Base-by-base conservation (phyloP, 805 yeast genomes). In the Candida anglica region DNA sequence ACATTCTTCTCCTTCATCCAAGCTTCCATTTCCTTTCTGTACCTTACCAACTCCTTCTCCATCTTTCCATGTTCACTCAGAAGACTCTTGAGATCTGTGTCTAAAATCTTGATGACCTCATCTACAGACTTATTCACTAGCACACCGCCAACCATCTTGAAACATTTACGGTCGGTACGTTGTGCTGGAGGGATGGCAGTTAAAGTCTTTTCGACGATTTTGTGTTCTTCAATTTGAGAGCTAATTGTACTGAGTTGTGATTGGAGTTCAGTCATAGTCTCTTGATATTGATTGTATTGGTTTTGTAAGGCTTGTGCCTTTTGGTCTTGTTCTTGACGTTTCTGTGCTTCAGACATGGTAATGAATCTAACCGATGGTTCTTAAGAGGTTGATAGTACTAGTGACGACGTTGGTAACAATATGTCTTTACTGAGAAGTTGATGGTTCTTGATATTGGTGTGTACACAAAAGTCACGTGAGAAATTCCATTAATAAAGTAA, bases 61-160 rank as follows among this genome's bases (percentile, higher is more conserved):
- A 53, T 36, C 19, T 36, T 43, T 17, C 43, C 53, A 27, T 48
- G 53, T 30, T 53, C 48, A 4, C 37, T 40, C 16, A 39, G 43
- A 36, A 62, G 47, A 3, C 27, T 40, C 27, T 52, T 52, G 14
- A 52, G 40, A 33, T 55, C 60, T 13, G 38, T 41, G 28, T 45
- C 40, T 30, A 57, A 47, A 14, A 56, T 41, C 38, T 50, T 46
- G 17, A 72, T 59, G 3, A 89, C 93, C 26, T 85, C 87, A n/a
- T 71, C 79, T 4, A 87, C 93, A 3, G 79, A 71, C 44, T 85
- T 81, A 51, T 88, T 94, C 13, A 89, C 84, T 20, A 91, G 69
- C 3, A 89, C 95, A 7, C 96, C 94, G 17, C 96, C 97, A 20
- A 91, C 75, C 96, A 93, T 87, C 49, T 95, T 78, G 62, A 79